These are phyloP conservation scores for Colletotrichum cordylinicola DNA, from an alignment of 2,329 filamentous ascomycete genomes.

Conservation along the genomic window DNA sequence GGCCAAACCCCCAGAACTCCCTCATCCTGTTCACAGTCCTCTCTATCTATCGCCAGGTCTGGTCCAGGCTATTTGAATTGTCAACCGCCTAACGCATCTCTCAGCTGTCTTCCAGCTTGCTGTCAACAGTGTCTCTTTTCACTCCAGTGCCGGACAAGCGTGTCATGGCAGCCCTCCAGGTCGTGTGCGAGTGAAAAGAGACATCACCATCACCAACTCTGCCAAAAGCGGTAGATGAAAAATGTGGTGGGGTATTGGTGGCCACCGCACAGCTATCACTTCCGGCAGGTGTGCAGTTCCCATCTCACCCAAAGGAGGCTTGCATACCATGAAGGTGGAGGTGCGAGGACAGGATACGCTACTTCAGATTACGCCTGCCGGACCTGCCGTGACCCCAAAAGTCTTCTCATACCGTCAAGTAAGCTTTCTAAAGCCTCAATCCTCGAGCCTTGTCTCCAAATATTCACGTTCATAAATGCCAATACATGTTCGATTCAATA, in stretches of 20 bases:
- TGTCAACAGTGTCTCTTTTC: not conserved
- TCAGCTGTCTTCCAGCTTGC: not conserved
- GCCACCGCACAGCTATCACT: not conserved
- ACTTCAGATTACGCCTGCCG: not conserved
- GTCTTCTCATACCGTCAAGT: not conserved
- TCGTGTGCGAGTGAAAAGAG: not conserved
- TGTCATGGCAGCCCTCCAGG: not conserved
- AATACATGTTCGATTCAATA: not conserved
- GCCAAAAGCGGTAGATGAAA: not conserved
- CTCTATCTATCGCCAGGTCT: not conserved
- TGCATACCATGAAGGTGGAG: not conserved
- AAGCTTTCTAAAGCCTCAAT: not conserved
- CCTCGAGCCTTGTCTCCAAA: not conserved
- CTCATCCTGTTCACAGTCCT: not conserved
- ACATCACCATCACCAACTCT: not conserved
- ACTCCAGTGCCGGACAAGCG: not conserved
- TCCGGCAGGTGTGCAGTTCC: not conserved
- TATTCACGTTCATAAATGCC: not conserved
- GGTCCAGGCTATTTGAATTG: not conserved
- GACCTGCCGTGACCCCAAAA: not conserved
- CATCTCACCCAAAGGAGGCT: not conserved
- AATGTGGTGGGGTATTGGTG: not conserved
- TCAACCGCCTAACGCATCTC: not conserved
- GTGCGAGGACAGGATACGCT: not conserved
- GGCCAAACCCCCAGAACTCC: not conserved